These are phyloP conservation scores for Paecilomyces sp. DNA, from an alignment of 2,329 filamentous ascomycete genomes.

Conservation along the genomic window DNA sequence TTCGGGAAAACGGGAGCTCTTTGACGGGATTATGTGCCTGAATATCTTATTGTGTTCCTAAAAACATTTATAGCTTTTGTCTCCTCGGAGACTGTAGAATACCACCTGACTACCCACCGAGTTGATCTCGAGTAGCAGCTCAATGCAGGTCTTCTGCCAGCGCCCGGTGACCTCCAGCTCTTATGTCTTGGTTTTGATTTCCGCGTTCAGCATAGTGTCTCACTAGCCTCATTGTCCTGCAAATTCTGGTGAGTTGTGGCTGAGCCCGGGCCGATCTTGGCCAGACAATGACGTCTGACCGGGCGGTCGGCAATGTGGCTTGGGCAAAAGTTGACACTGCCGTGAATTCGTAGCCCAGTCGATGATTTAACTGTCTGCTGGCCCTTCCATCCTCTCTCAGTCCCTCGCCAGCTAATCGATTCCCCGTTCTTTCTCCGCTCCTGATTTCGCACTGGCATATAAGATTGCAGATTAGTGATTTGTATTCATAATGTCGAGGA, in stretches of 20 bases:
- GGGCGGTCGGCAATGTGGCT: not conserved
- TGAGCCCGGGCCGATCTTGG: constrained; percentile 4
- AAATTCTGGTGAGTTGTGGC: constrained; percentile 4
- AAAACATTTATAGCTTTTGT: constrained; percentile 23
- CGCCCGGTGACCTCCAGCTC: not conserved
- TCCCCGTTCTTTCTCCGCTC: not conserved
- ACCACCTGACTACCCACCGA: not conserved
- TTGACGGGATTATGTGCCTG: constrained; percentile 29
- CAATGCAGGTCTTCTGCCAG: not conserved
- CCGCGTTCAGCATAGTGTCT: not conserved
- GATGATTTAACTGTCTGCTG: not conserved
- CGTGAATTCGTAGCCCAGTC: constrained; percentile 17
- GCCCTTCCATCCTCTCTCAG: not conserved
- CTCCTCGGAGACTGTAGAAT: constrained; percentile 14
- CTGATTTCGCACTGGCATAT: not conserved
- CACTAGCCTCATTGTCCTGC: not conserved
- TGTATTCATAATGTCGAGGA: constrained; percentile 30
- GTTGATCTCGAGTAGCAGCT: not conserved
- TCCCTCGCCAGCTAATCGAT: not conserved
- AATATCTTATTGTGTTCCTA: constrained; percentile 26
- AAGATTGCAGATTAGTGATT: not conserved
- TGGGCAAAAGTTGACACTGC: constrained; percentile 19
- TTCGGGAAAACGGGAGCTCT: constrained; percentile 36
- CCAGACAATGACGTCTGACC: constrained; percentile 28
- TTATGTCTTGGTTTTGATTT: not conserved